Conservation (phyloP, 2,329 filamentous ascomycete genomes). For the Ophiostoma sp. region DNA sequence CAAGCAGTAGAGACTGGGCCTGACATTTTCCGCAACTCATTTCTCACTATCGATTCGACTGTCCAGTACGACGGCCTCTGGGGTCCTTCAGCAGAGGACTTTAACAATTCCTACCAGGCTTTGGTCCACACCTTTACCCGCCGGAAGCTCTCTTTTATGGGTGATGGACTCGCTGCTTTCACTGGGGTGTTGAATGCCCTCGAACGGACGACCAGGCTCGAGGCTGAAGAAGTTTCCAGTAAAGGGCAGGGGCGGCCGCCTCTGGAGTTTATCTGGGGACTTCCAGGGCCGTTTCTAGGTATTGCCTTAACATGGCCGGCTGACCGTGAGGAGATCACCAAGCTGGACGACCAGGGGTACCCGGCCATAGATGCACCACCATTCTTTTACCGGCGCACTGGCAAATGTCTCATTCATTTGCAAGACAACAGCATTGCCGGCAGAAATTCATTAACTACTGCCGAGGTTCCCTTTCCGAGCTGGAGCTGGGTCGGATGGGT, state of each 20-base stretch:
- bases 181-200: not conserved
- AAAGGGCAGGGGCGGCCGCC: not conserved
- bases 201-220: not conserved
- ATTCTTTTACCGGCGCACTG: not conserved
- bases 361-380: not conserved
- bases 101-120: constrained; percentile 14
- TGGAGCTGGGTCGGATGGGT: constrained; percentile 18
- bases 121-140: not conserved
- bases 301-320: constrained; percentile 15
- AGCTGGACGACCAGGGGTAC: not conserved
- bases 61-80: constrained; percentile 3
- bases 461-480: not conserved
- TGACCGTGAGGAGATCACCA: not conserved
- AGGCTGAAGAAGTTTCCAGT: not conserved
- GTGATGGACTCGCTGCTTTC: constrained; percentile 12
- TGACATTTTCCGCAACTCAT: constrained; percentile 5
- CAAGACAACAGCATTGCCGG: not conserved
- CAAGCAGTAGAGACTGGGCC: not conserved
- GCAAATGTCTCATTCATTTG: not conserved
- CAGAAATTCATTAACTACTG: not conserved
- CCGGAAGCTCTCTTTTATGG: not conserved
- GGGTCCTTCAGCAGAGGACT: not conserved
- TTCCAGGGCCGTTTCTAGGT: not conserved
- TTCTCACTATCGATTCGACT: not conserved
- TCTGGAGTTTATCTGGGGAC: not conserved